Conservation (phyloP, 2,329 filamentous ascomycete genomes). For the Claviceps maximensis region DNA sequence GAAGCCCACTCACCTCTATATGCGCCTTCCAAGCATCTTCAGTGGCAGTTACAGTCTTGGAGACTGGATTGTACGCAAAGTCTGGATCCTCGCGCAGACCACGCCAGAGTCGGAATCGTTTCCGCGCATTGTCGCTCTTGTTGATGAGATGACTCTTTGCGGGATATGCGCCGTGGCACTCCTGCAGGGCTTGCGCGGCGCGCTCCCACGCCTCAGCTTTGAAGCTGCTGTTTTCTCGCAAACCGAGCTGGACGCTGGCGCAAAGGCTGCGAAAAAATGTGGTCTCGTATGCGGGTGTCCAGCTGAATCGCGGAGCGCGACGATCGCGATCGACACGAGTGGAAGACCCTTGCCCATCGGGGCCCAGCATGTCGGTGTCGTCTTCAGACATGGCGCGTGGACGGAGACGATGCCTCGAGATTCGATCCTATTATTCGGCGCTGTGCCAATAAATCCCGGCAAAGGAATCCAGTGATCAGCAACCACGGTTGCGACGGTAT, state of each 20-base stretch:
- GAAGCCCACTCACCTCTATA: constrained; percentile 34
- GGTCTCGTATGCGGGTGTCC: constrained; percentile 44
- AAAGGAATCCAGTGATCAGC: constrained; percentile 2
- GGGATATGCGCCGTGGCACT: constrained; percentile 42
- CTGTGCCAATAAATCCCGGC: constrained; percentile 1
- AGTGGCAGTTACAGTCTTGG: constrained; percentile 38
- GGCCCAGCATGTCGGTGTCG: constrained; percentile 23
- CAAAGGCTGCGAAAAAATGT: constrained; percentile 49
- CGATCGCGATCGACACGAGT: constrained; percentile 25
- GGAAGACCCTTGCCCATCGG: constrained; percentile 19
- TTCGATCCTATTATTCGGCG: not conserved
- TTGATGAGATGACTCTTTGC: constrained; percentile 49
- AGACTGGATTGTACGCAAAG: constrained; percentile 38
- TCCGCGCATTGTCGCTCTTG: constrained; percentile 50
- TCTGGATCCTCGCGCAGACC: constrained; percentile 44
- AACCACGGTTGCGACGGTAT: constrained; percentile 4
- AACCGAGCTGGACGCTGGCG: constrained; percentile 43
- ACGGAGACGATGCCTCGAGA: not conserved
- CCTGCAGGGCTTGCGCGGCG: constrained; percentile 39
- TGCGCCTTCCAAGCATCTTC: constrained; percentile 45
- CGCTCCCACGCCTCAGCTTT: constrained; percentile 49
- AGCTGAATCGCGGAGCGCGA: constrained; percentile 42
- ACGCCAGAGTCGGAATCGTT: constrained; percentile 49
- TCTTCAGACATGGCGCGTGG: constrained; percentile 24
- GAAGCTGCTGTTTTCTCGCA: constrained; percentile 46